Evolutionary conservation across 2,329 filamentous ascomycete genomes (phyloP).

Genomic region (Exophiala aquamarina): DNA sequence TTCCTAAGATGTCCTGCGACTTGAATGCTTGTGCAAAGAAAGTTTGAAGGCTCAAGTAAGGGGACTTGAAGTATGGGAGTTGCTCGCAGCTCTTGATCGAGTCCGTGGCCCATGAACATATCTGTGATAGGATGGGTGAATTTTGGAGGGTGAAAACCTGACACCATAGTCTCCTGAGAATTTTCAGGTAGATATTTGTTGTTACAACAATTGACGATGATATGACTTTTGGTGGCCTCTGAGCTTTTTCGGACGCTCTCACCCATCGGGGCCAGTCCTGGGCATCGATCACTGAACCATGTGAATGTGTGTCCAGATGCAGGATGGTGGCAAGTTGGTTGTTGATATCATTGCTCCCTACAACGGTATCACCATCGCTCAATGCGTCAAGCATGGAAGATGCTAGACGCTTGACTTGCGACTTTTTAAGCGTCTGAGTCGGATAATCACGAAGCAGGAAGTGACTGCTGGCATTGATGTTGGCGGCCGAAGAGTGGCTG

Average conservation of each 20-base stretch:
- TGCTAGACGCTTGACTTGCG: slow-evolving; percentile 10
- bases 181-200: slow-evolving; percentile 6
- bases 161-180: slow-evolving; percentile 2
- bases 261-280: slow-evolving; percentile 17
- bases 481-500: not conserved
- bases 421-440: slow-evolving; percentile 7
- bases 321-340: slow-evolving; percentile 12
- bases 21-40: slow-evolving; percentile 1
- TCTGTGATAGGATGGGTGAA: not conserved
- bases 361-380: not conserved
- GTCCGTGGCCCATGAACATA: not conserved
- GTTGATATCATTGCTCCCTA: not conserved
- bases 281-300: slow-evolving; percentile 5
- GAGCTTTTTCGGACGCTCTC: slow-evolving; percentile 2
- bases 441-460: slow-evolving; percentile 7
- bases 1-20: not conserved
- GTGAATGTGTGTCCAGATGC: slow-evolving; percentile 7
- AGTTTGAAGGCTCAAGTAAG: slow-evolving; percentile 1
- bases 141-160: not conserved
- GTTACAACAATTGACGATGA: slow-evolving; percentile 2
- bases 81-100: slow-evolving; percentile 1
- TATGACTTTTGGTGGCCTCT: not conserved
- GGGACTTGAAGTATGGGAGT: not conserved
- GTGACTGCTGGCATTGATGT: not conserved
- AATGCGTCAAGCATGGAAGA: slow-evolving; percentile 3